phyloP scores from a whole-genome alignment of 805 yeast genomes.

The baker's yeast (Saccharomyces cerevisiae) region DNA sequence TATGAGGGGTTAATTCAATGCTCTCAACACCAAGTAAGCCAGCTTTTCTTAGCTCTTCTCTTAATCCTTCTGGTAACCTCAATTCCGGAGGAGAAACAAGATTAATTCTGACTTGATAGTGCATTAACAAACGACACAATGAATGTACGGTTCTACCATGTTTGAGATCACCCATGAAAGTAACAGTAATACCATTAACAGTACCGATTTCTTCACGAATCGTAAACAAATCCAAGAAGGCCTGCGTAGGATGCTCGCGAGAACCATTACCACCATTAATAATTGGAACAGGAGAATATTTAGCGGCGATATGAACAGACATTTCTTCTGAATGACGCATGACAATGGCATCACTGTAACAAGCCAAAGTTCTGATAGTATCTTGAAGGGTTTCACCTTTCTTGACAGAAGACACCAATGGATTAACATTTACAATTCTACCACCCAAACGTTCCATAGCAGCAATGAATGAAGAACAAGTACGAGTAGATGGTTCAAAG shows the following conservation, averaged over 20 bases:
- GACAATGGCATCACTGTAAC: conserved; percentile 94
- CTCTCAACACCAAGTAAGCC: conserved; percentile 70
- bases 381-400: conserved; percentile 98
- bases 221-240: conserved; percentile 92
- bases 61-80: conserved; percentile 68
- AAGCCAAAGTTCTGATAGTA: conserved; percentile 87
- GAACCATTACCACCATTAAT: conserved; percentile 98
- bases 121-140: conserved; percentile 77
- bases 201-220: conserved; percentile 98
- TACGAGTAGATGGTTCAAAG: conserved; percentile 97
- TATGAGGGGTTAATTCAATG: conserved; percentile 70
- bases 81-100: conserved; percentile 87
- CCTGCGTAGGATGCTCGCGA: conserved; percentile 98
- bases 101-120: conserved; percentile 88
- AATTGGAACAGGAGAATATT: conserved; percentile 93
- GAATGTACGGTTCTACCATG: conserved; percentile 99
- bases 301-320: conserved; percentile 89
- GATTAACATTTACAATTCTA: conserved; percentile 80
- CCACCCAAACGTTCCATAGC: conserved; percentile 99
- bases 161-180: conserved; percentile 97
- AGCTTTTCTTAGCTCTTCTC: conserved; percentile 52
- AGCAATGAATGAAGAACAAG: conserved; percentile 93
- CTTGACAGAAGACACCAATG: conserved; percentile 85
- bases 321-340: conserved; percentile 92
- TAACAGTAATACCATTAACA: conserved; percentile 93